Evolutionary conservation across 2,329 filamentous ascomycete species (phyloP).

Genomic region (Aspergillus awamori): DNA sequence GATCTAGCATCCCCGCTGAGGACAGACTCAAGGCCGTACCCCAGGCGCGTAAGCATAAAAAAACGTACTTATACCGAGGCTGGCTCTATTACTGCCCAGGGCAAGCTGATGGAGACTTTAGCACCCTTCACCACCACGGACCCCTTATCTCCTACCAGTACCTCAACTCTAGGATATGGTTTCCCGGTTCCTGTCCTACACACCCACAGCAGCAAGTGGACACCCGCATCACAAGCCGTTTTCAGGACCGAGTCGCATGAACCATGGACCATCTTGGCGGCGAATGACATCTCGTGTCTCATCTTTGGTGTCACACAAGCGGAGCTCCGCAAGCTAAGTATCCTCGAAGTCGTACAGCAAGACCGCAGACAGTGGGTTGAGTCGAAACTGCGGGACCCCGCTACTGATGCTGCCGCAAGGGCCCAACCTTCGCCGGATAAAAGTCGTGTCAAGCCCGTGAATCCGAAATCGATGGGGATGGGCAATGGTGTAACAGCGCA

Average conservation of each 20-base stretch:
- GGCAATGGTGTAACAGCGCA: constrained; percentile 86
- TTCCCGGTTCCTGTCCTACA: constrained; percentile 65
- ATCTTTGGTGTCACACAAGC: constrained; percentile 99
- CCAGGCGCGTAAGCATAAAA: constrained; percentile 71
- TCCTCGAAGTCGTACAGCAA: constrained; percentile 89
- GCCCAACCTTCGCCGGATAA: constrained; percentile 37
- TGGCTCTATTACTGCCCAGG: constrained; percentile 71
- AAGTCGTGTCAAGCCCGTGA: constrained; percentile 40
- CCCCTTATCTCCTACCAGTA: constrained; percentile 41
- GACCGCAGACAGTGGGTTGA: constrained; percentile 89
- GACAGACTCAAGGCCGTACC: constrained; percentile 46
- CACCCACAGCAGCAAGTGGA: constrained; percentile 86
- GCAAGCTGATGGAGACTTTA: constrained; percentile 81
- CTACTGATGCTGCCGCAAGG: constrained; percentile 50
- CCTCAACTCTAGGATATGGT: constrained; percentile 41
- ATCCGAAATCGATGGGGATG: constrained; percentile 57
- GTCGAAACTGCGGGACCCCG: constrained; percentile 72
- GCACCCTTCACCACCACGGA: constrained; percentile 72
- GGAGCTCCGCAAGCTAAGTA: constrained; percentile 91
- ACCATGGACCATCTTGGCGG: constrained; percentile 94
- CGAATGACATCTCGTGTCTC: constrained; percentile 93
- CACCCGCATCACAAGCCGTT: constrained; percentile 89
- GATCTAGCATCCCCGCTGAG: constrained; percentile 36
- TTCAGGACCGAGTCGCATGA: constrained; percentile 91
- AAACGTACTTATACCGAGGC: constrained; percentile 90